Conservation (phyloP, 139 green algal genomes). For the Chlamydomonas schloesseri region DNA sequence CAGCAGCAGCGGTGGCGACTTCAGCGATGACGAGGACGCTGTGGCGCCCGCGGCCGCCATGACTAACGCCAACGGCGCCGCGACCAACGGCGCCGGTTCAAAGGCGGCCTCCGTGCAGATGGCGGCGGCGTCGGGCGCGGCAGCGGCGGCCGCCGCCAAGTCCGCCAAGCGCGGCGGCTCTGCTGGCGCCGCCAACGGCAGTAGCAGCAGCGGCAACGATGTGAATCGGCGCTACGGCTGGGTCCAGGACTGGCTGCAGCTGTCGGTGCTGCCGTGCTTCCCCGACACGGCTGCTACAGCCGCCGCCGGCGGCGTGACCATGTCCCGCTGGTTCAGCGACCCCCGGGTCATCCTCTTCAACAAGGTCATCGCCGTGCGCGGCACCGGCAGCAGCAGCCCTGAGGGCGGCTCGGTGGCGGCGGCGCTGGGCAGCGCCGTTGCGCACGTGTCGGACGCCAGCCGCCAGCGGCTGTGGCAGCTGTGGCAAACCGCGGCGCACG, state of each 20-base stretch:
- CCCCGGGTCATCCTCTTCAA: slow-evolving; percentile 38
- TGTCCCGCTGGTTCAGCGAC: slow-evolving; percentile 31
- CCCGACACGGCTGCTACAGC: slow-evolving; percentile 7
- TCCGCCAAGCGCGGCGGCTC: background rate
- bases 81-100: background rate
- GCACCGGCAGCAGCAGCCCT: no score
- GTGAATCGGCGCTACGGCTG: slow-evolving; percentile 21
- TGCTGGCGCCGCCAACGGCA: no score
- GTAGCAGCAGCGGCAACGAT: background rate
- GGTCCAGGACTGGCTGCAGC: slow-evolving; percentile 43
- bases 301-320: background rate
- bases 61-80: background rate
- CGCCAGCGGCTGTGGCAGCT: slow-evolving; percentile 34
- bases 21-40: background rate
- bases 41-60: background rate
- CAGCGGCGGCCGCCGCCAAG: background rate
- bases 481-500: slow-evolving; percentile 29
- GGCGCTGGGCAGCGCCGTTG: slow-evolving; percentile 29
- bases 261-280: slow-evolving; percentile 40
- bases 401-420: background rate
- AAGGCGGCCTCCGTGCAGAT: background rate
- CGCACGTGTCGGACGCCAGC: slow-evolving; percentile 11
- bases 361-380: background rate
- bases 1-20: background rate
- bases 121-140: background rate